Base-by-base conservation (phyloP, 1,139 yeast species). In the Candida sp. region DNA sequence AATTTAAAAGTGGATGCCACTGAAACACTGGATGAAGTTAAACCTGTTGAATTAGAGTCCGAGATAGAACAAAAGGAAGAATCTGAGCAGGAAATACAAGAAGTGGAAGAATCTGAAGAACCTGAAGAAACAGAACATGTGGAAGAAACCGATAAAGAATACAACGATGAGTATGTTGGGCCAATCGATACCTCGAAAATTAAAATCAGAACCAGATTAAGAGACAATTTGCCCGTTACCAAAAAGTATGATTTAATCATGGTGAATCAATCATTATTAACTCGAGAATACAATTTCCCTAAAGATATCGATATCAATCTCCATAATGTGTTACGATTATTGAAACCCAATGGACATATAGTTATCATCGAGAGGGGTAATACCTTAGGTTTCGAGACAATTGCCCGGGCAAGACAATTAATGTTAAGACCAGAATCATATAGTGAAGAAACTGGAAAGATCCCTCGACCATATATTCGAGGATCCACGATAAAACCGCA, bases 351-450 rank as follows among this genome's bases (percentile, higher is more conserved):
- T 11, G 99, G 98, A 0, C 83, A 84, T 46, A 63, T 91, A 19
- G 82, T 89, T 1, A 63, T 93, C 5, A 68, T 91, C 3, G 98
- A 93, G 65, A 75, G 97, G 51, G 99, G 99, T 2, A 88, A 87
- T 45, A 88, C 97, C 0, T 63, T 83, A 33, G 98, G 98, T 0
- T 89, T 89, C 58, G 98, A 93, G 63, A 75, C 83, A 5, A 77
- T 90, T 47, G 95, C 97, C 0, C 75, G 97, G 45, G 97, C 98
- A 1, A 75, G 99, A 55, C 97, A 93, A 61, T 63, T 88, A 7
- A 81, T 90, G 81, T 69, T 93, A 21, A 77, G 97, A 50, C 97
- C 97, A 0, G 96, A 88, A 55, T 77, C 81, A 5, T 73, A 69
- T 51, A 72, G 66, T 5, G 60, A 65, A 4, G 87, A 82, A 50